Percentiles rank a stretch among this genome's conserved stretches.
Evolutionary conservation across 2,329 filamentous ascomycete genomes (phyloP).

Genomic region (Myriosclerotinia duriaeana): DNA sequence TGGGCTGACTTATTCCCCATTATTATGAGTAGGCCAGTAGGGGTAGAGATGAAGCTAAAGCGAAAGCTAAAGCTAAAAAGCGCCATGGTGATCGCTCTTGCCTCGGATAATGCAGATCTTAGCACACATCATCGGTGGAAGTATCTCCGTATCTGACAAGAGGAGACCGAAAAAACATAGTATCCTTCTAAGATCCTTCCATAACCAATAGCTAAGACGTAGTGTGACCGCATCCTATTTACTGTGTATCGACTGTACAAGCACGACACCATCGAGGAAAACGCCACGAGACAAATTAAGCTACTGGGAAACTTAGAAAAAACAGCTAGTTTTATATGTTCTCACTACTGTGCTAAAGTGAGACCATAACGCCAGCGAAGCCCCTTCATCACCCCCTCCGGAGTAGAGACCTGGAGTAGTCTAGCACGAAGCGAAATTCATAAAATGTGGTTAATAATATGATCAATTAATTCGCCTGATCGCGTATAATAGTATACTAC

Average conservation of each 20-base stretch:
- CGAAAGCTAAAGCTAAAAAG: slow-evolving; percentile 35
- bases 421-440: slow-evolving; percentile 7
- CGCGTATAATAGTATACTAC: not conserved
- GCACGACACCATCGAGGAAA: slow-evolving; percentile 1
- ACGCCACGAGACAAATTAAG: not conserved
- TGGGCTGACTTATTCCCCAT: slow-evolving; percentile 29
- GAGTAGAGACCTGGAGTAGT: slow-evolving; percentile 24
- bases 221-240: slow-evolving; percentile 18
- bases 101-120: slow-evolving; percentile 39
- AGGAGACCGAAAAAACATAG: slow-evolving; percentile 25
- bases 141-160: slow-evolving; percentile 34
- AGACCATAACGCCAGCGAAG: slow-evolving; percentile 22
- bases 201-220: slow-evolving; percentile 15
- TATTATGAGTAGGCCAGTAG: slow-evolving; percentile 23
- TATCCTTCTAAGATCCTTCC: slow-evolving; percentile 17
- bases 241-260: not conserved
- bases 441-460: not conserved
- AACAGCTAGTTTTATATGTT: not conserved
- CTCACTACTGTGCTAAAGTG: slow-evolving; percentile 13
- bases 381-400: slow-evolving; percentile 23
- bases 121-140: slow-evolving; percentile 16
- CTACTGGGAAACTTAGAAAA: not conserved
- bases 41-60: slow-evolving; percentile 30
- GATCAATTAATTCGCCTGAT: slow-evolving; percentile 16
- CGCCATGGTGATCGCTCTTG: slow-evolving; percentile 38